A percentile compares a stretch with the other conserved stretches of the same genome.
Evolutionary conservation across 805 yeast genomes (phyloP).

Genomic region (Ogataea ganodermae): DNA sequence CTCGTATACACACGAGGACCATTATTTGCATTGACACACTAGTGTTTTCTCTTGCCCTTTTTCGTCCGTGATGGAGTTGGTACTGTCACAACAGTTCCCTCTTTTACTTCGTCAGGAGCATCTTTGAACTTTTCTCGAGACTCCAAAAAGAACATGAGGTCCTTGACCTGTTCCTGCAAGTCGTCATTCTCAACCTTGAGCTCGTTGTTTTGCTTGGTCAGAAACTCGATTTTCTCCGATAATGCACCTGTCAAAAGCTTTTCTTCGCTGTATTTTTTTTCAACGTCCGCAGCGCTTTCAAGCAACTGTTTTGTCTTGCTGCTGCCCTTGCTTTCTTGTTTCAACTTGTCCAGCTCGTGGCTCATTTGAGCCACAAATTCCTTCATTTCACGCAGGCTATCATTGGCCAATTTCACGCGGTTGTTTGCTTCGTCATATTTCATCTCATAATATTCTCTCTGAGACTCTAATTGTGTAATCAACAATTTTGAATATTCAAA

Average conservation of each 20-base stretch:
- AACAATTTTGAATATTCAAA: conserved; percentile 79
- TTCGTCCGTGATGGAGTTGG: conserved; percentile 15
- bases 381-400: conserved; percentile 33
- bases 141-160: conserved; percentile 78
- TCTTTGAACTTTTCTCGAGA: conserved; percentile 70
- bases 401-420: conserved; percentile 19
- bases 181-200: conserved; percentile 47
- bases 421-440: conserved; percentile 39
- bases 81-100: conserved; percentile 62
- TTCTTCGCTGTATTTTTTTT: conserved; percentile 46
- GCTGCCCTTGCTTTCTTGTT: conserved; percentile 13
- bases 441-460: conserved; percentile 76
- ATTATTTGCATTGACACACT: conserved; percentile 7
- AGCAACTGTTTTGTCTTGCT: conserved; percentile 26
- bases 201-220: conserved; percentile 35
- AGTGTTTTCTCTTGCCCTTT: conserved; percentile 4
- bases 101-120: conserved; percentile 69
- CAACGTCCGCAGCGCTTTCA: conserved; percentile 17
- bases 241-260: conserved; percentile 45
- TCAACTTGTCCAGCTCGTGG: conserved; percentile 12
- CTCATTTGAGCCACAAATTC: conserved; percentile 21
- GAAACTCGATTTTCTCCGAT: conserved; percentile 39
- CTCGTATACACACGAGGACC: conserved; percentile 33
- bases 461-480: conserved; percentile 81
- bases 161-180: conserved; percentile 64